These are phyloP conservation scores for Akanthomyces uredinophilus DNA, from an alignment of 2,329 filamentous ascomycete genomes.

Conservation along the genomic window DNA sequence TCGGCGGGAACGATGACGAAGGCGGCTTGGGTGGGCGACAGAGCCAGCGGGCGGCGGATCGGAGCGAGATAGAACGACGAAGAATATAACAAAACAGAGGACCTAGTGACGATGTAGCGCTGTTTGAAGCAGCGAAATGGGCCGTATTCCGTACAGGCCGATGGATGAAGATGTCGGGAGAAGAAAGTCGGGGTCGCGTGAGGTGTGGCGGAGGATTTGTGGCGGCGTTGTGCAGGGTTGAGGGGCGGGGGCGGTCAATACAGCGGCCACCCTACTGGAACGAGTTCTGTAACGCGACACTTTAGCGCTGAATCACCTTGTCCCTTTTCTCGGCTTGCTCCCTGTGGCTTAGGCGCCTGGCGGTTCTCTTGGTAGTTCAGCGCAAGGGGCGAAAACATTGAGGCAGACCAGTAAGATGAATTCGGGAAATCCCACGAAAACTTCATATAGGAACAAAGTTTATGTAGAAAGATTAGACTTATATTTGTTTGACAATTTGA, in stretches of 20 bases:
- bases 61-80: background rate
- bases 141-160: background rate
- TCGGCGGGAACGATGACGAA: background rate
- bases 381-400: background rate
- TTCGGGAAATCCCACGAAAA: no score
- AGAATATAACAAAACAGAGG: background rate
- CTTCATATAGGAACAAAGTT: no score
- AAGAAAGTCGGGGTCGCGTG: conserved; percentile 8
- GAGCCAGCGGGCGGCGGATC: background rate
- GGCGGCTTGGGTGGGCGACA: background rate
- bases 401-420: background rate
- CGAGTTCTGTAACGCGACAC: no score
- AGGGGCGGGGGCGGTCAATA: background rate
- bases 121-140: background rate
- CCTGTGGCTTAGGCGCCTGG: background rate
- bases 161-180: background rate
- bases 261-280: background rate
- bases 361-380: background rate
- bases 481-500: background rate
- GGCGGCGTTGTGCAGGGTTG: background rate
- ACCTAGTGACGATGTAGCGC: background rate
- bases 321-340: background rate
- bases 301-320: no score
- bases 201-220: conserved; percentile 8
- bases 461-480: no score